Base-by-base conservation (phyloP, 2,329 filamentous ascomycete species). In the Lachnellula arida region DNA sequence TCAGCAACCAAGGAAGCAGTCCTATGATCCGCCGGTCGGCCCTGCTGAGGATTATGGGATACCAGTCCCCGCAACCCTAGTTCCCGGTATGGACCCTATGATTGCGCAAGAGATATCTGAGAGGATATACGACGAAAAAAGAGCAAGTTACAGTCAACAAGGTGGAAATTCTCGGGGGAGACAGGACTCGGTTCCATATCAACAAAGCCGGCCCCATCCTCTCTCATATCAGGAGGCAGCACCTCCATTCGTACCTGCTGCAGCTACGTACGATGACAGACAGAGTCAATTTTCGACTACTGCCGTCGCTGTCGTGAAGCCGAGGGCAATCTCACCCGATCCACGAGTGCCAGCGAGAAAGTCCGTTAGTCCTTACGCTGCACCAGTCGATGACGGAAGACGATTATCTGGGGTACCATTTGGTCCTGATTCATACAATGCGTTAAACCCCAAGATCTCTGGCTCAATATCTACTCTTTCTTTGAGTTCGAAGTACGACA, bases 341-440 rank as follows among this genome's bases (percentile, higher is more conserved):
- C 57, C 62, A 32, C 59, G 58, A 28, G 48, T 60, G 5, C 83
- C 85, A 59, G 78, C 75, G 57, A 82, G 88, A 51, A 92, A 92
- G 70, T 91, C 88, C 1, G 81, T 91, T 34, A 91, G 87, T 64
- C 87, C 88, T 2, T 81, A 81, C 1, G 87, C 88, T 59, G 79
- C 69, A 22, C 76, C 69, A 39, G 70, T 73, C 52, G 77, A 63
- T n/a, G 70, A 72, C 22, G 70, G 74, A 47, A 77, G 81, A 56
- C 74, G 80, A 49, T 65, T 81, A 5, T 87, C 86, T 2, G 80
- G 79, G 15, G 72, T 88, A 4, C 88, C 88, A 0, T 93, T 90
- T 64, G 82, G 85, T 0, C 89, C 89, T 0, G 89, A 92, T 67
- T 86, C 84, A 35, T 92, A 90, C 67, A 84, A 91, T 64, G 78